Evolutionary conservation across 495 filamentous ascomycete genomes (phyloP).

Genomic region (Hyaloscypha bicolor): DNA sequence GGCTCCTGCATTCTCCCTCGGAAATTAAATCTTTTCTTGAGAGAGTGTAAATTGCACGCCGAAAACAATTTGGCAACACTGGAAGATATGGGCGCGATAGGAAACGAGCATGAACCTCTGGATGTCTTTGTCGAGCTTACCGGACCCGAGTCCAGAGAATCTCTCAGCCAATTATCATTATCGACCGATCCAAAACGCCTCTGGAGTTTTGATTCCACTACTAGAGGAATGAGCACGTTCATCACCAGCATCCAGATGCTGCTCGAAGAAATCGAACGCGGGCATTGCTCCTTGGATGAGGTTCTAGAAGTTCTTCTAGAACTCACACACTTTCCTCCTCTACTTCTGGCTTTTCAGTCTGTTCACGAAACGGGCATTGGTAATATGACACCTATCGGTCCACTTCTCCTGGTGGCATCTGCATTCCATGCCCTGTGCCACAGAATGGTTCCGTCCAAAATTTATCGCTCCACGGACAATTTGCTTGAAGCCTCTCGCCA

Average conservation of each 20-base stretch:
- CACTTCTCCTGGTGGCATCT: constrained; percentile 13
- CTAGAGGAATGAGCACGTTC: constrained; percentile 21
- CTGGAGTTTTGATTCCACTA: constrained; percentile 22
- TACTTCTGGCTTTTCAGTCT: constrained; percentile 18
- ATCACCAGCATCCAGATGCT: constrained; percentile 22
- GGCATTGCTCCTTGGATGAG: constrained; percentile 9
- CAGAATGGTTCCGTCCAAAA: constrained; percentile 16
- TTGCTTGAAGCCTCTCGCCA: constrained; percentile 24
- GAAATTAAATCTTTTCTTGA: constrained; percentile 19
- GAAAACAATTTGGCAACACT: constrained; percentile 20
- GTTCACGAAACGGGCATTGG: constrained; percentile 16
- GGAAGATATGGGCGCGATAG: constrained; percentile 16
- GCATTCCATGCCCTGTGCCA: constrained; percentile 18
- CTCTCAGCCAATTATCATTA: constrained; percentile 9
- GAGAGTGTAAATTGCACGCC: constrained; percentile 20
- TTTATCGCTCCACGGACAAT: constrained; percentile 7
- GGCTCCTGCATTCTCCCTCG: constrained; percentile 8
- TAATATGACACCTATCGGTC: neutral
- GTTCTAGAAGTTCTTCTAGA: constrained; percentile 24
- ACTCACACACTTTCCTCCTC: constrained; percentile 27
- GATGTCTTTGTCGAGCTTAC: constrained; percentile 24
- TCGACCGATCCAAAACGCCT: constrained; percentile 8
- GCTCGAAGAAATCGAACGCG: constrained; percentile 20
- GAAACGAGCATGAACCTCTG: constrained; percentile 10
- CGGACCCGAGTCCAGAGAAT: neutral